Conservation (phyloP, 495 filamentous ascomycete species). For the Trichoderma parareesei region DNA sequence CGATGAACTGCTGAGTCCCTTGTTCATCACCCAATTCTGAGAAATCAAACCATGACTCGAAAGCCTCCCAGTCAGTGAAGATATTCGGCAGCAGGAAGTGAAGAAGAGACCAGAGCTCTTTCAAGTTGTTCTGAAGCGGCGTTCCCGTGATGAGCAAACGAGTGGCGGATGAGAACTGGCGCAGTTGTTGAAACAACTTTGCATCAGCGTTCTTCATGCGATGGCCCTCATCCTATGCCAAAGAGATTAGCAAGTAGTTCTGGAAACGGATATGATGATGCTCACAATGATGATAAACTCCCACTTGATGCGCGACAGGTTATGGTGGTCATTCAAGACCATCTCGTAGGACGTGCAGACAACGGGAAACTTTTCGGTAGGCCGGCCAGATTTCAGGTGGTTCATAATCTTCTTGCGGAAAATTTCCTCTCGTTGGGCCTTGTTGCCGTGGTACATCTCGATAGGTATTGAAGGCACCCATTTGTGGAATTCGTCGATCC, state of each 20-base stretch:
- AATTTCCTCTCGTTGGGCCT: slow-evolving; percentile 63
- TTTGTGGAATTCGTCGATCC: slow-evolving; percentile 88
- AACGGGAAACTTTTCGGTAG: slow-evolving; percentile 66
- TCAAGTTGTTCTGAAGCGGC: slow-evolving; percentile 90
- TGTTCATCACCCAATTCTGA: slow-evolving; percentile 71
- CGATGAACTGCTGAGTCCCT: slow-evolving; percentile 61
- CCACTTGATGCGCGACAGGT: slow-evolving; percentile 76
- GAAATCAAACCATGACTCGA: slow-evolving; percentile 96
- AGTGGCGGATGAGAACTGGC: slow-evolving; percentile 81
- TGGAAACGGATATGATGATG: slow-evolving; percentile 11
- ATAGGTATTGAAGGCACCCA: slow-evolving; percentile 86
- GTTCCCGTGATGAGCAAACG: slow-evolving; percentile 91
- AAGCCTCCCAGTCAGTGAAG: slow-evolving; percentile 80
- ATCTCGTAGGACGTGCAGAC: slow-evolving; percentile 95
- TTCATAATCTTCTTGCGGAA: slow-evolving; percentile 56
- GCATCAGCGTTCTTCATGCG: slow-evolving; percentile 96
- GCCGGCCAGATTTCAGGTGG: slow-evolving; percentile 36
- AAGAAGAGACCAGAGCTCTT: slow-evolving; percentile 89
- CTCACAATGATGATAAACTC: slow-evolving; percentile 91
- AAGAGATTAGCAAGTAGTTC: not conserved
- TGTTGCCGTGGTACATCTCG: slow-evolving; percentile 81
- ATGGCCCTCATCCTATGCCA: slow-evolving; percentile 76
- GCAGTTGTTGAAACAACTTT: slow-evolving; percentile 77
- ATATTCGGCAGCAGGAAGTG: slow-evolving; percentile 90
- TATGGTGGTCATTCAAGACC: slow-evolving; percentile 79